Percentiles rank a stretch among this genome's conserved stretches.
These are phyloP conservation scores for Rutstroemia sp. DNA, from an alignment of 2,329 filamentous ascomycete species.

Conservation along the genomic window DNA sequence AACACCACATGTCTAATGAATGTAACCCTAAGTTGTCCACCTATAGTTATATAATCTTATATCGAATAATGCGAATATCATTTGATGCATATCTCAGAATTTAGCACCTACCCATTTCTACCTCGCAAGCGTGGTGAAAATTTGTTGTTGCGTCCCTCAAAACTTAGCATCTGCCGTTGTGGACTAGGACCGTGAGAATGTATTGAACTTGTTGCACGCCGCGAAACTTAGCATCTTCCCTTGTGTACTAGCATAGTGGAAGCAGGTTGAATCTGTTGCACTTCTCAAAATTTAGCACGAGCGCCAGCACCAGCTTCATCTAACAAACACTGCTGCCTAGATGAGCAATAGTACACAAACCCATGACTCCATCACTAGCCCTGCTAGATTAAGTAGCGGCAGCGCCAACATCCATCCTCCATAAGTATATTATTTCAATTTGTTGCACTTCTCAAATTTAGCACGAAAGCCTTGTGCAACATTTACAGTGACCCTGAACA, in stretches of 20 bases:
- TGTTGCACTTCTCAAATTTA: slow-evolving; percentile 10
- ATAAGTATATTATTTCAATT: background rate
- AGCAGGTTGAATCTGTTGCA: too few relatives aligned
- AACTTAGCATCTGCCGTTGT: background rate
- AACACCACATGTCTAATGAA: background rate
- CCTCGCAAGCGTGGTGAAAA: background rate
- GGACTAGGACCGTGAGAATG: background rate
- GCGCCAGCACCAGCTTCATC: background rate
- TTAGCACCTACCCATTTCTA: background rate
- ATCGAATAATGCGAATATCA: background rate
- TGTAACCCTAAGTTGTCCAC: background rate
- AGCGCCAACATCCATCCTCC: background rate
- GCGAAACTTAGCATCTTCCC: background rate
- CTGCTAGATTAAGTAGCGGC: background rate
- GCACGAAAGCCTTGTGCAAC: background rate
- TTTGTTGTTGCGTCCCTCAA: background rate
- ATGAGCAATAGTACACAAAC: too few relatives aligned
- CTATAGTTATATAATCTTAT: background rate
- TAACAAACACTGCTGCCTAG: too few relatives aligned
- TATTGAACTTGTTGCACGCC: background rate
- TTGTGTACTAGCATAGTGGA: background rate
- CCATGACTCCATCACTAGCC: background rate
- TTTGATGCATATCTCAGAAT: background rate
- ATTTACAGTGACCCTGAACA: too few relatives aligned
- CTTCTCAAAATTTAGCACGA: background rate